Base-by-base conservation (phyloP, 768 basidiomycete genomes). In the Mycena olivaceomarginata region DNA sequence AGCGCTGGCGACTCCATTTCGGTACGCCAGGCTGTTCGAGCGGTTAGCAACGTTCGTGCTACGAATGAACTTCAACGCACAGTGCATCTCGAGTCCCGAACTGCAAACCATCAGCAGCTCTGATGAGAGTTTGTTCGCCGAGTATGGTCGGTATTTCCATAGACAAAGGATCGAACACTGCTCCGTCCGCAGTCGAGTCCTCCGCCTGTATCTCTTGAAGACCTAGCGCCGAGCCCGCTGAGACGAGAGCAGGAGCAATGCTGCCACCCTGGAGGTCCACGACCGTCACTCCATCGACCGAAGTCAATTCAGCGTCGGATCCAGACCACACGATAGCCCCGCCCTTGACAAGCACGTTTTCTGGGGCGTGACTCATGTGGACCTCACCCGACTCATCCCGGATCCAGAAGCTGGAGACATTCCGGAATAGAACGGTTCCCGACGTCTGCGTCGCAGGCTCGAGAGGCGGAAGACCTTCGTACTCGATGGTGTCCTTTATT, bases 91-190 rank as follows among this genome's bases (percentile, higher is more conserved):
- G 91, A 20, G 93, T 91, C 2, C 88, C 88, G 80, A 94, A 96
- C 74, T 91, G 90, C 43, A 95, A 88, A 0, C 96, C 96, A 81
- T 97, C 96, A 5, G 90, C 90, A 11, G 94, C 96, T 45, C 88
- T 88, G 31, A 89, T 86, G 65, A 88, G 72, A 20, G 85, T 84
- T 7, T 86, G 85, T 37, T 86, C 83, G 11, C 89, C 89, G 15
- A 92, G 79, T 67, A 92, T 83, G 9, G 79, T 79, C 5, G 92
- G 90, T 4, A 89, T 81, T 13, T 85, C 82, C 3, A 83, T 77
- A 79, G 82, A 79, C 83, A 92, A 75, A 25, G 89, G 87, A 75
- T 92, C 91, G 64, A 85, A 85, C 6, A 91, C 89, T 25, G 80
- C 73, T 3, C 95, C 94, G 78, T 96, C 95, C 43, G 87, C 86